Evolutionary conservation across 2,329 filamentous ascomycete species (phyloP).

Genomic region (Sclerotinia nivalis): DNA sequence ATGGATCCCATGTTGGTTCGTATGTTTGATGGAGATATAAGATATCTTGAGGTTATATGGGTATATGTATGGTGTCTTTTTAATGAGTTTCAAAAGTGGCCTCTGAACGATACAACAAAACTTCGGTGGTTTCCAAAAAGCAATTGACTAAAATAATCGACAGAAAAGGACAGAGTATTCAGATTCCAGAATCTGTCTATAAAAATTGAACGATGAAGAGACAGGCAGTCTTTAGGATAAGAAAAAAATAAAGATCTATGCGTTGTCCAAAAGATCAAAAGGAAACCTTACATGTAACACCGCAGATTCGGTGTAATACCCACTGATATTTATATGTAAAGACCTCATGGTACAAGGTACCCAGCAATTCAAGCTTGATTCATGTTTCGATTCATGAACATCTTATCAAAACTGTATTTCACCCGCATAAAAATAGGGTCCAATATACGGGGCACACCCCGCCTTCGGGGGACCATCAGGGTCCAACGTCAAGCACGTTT

Average conservation of each 20-base stretch:
- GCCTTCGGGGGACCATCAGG: neutral
- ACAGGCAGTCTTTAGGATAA: neutral
- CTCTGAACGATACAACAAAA: neutral
- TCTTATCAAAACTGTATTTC: neutral
- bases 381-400: neutral
- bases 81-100: neutral
- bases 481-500: slow-evolving; percentile 5
- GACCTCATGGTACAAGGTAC: neutral
- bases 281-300: neutral
- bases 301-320: neutral
- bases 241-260: neutral
- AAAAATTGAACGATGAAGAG: neutral
- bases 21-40: too few relatives aligned
- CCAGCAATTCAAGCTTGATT: neutral
- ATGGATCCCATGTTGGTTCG: slow-evolving; percentile 7
- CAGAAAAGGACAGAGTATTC: neutral
- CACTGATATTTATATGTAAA: slow-evolving; percentile 5
- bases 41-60: neutral
- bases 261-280: slow-evolving; percentile 5
- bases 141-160: neutral
- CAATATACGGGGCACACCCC: neutral
- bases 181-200: neutral
- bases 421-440: slow-evolving; percentile 4
- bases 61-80: neutral
- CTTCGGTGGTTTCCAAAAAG: neutral